Base-by-base conservation (phyloP, 805 yeast genomes). In the Wickerhamiella spandovensis region DNA sequence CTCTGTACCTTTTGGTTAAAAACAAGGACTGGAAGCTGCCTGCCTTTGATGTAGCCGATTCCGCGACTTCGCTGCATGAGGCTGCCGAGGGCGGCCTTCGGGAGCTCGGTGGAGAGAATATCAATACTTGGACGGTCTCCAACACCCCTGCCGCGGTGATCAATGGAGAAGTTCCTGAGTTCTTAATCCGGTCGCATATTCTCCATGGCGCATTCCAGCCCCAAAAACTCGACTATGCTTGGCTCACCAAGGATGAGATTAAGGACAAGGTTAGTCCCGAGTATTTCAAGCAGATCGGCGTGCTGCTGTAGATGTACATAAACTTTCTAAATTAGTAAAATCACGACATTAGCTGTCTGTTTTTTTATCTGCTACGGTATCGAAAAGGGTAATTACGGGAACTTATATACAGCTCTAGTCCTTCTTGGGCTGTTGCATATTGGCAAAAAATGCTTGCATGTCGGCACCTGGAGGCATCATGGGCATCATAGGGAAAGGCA, bases 91-190 rank as follows among this genome's bases (percentile, higher is more conserved):
- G 74, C 46, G 94, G 95, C 0, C 68, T 92, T 50, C 74, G 78
- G 63, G 58, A 66, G 21, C 59, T 84, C 20, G 95, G 95, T 18
- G 95, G 95, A 30, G 76, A 72, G 10, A 65, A 73, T 50, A 76
- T 92, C 63, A 84, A 87, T 67, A 82, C 87, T 43, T 90, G 94
- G 85, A 78, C 84, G 20, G 95, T 92, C n/a, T 87, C 97, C 22
- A 78, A 77, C 51, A 83, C 83, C 5, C 97, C 98, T 41, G 82
- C 89, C 42, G 88, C 81, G 43, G 78, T 82, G 1, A 61, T 82
- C 54, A 72, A 77, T 56, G 58, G 52, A 2, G 60, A 60, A 7
- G 51, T 55, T 13, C 72, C 77, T 58, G 90, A 84, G 59, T 92
- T 81, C 62, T 71, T 84, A 59, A 77, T 92, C 59, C 87, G 86